Percentiles rank a stretch among this genome's conserved stretches.
phyloP scores from a whole-genome alignment of 2,329 filamentous ascomycete species.

The Bimuria novae-zelandiae region DNA sequence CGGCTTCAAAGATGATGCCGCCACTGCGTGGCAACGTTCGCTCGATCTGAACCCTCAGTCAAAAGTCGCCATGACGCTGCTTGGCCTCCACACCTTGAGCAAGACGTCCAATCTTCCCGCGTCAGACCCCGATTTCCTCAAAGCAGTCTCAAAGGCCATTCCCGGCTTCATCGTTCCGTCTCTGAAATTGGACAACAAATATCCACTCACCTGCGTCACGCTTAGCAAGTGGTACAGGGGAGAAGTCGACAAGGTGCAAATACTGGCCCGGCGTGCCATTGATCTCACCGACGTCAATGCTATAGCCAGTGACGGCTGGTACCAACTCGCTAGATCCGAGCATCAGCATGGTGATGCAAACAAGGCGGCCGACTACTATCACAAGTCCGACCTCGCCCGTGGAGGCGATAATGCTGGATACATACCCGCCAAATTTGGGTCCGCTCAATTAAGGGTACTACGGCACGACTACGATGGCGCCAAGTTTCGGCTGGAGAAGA shows the following conservation, averaged over 20 bases:
- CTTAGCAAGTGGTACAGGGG: slow-evolving; percentile 92
- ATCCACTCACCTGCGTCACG: slow-evolving; percentile 85
- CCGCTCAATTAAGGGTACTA: slow-evolving; percentile 84
- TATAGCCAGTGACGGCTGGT: slow-evolving; percentile 97
- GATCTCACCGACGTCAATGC: slow-evolving; percentile 95
- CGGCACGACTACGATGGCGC: slow-evolving; percentile 87
- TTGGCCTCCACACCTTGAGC: slow-evolving; percentile 89
- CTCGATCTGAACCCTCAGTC: slow-evolving; percentile 82
- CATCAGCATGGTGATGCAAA: slow-evolving; percentile 78
- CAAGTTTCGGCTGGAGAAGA: slow-evolving; percentile 92
- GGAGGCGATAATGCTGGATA: slow-evolving; percentile 91
- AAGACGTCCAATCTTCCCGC: slow-evolving; percentile 81
- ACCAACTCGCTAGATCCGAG: slow-evolving; percentile 86
- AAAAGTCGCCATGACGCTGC: slow-evolving; percentile 86
- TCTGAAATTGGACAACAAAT: slow-evolving; percentile 90
- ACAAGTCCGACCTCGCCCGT: slow-evolving; percentile 85
- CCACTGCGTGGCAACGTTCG: slow-evolving; percentile 84
- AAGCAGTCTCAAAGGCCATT: slow-evolving; percentile 90
- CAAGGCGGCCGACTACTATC: slow-evolving; percentile 83
- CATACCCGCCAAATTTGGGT: slow-evolving; percentile 91
- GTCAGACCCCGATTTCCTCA: slow-evolving; percentile 82
- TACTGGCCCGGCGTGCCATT: slow-evolving; percentile 88
- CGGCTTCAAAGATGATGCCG: slow-evolving; percentile 91
- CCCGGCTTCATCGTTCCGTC: slow-evolving; percentile 91
- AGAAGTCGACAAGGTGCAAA: slow-evolving; percentile 78